Evolutionary conservation across 805 yeast genomes (phyloP), one percentile per base, ranked within the genome.

Genomic region (Peterozyma xylosa): DNA sequence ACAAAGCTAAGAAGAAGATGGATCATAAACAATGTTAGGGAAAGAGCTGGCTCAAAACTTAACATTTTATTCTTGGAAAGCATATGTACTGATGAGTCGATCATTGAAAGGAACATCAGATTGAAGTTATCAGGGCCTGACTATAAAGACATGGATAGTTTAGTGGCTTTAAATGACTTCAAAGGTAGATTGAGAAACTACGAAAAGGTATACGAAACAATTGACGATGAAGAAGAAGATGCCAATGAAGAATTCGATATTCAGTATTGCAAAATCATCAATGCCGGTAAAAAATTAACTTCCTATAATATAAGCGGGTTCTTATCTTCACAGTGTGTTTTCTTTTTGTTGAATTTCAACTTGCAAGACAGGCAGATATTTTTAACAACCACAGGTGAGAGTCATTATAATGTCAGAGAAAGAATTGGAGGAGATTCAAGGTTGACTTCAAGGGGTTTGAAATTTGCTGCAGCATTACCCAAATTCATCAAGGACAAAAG

Each of bases 121-220:
- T 74, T 91, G 51, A 91, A 91, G 64, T 69, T 91, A 42, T 77
- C 84, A 30, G 98, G 98, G 0, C 98, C 98, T 0, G 98, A 91
- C 63, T 91, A 91, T 65, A 73, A 74, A 47, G 73, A 80, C 39
- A 88, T 88, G 88, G 90, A 91, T 57, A 86, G 86, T 2, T 79
- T 80, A 40, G 55, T 73, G 13, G 96, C 98, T 0, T 60, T 91
- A 17, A 71, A 68, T 39, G 98, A 91, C 63, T 91, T 91, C 59
- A 78, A 82, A 42, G 82, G 81, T 42, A 74, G 98, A 47, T 71
- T 91, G 48, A 64, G 70, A 34, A 91, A 91, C 57, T 91, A 91
- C 60, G 90, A 88, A 58, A 77, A 73, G 58, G 96, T 91, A 1
- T 91, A 91, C 62, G 90, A 91, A 60, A 84, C 96, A 1, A 82